phyloP scores from a whole-genome alignment of 139 green algal genomes.

The Chlorella sorokiniana region DNA sequence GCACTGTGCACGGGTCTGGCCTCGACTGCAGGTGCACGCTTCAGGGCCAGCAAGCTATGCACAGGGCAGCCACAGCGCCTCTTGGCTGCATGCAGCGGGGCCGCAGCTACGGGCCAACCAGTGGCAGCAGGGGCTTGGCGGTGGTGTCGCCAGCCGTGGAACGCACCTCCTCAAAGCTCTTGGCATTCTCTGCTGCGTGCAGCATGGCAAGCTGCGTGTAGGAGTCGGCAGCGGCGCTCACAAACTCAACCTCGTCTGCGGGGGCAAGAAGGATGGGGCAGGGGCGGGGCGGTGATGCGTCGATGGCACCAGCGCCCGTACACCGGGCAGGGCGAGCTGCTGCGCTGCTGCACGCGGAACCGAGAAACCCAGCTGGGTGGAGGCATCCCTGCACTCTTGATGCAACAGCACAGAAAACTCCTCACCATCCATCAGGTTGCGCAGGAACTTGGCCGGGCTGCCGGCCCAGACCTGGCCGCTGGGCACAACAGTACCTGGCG shows the following conservation, averaged over 20 bases:
- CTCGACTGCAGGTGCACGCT: neutral
- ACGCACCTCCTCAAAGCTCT: conserved; percentile 59
- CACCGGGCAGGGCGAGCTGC: neutral
- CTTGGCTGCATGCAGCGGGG: too few species aligned
- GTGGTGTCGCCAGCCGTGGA: neutral
- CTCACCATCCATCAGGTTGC: conserved; percentile 77
- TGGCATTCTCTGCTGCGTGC: conserved; percentile 67
- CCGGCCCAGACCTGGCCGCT: conserved; percentile 92
- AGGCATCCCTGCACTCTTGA: too few species aligned
- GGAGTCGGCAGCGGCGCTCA: conserved; percentile 75
- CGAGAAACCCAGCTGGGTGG: too few species aligned
- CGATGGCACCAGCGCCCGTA: neutral
- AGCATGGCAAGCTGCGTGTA: conserved; percentile 79
- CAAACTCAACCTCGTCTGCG: conserved; percentile 65
- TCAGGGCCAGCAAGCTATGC: too few species aligned
- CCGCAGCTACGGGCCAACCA: neutral
- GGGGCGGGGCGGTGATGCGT: neutral
- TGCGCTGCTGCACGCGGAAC: too few species aligned
- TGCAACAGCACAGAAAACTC: too few species aligned
- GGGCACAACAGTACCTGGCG: conserved; percentile 73
- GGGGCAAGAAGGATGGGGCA: neutral
- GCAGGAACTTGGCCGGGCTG: conserved; percentile 85
- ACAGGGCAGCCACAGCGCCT: too few species aligned
- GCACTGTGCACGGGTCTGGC: neutral
- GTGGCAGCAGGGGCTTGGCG: neutral